These are phyloP conservation scores for Acanthamoeba quina DNA, from an alignment of 208 protist species.

Conservation along the genomic window DNA sequence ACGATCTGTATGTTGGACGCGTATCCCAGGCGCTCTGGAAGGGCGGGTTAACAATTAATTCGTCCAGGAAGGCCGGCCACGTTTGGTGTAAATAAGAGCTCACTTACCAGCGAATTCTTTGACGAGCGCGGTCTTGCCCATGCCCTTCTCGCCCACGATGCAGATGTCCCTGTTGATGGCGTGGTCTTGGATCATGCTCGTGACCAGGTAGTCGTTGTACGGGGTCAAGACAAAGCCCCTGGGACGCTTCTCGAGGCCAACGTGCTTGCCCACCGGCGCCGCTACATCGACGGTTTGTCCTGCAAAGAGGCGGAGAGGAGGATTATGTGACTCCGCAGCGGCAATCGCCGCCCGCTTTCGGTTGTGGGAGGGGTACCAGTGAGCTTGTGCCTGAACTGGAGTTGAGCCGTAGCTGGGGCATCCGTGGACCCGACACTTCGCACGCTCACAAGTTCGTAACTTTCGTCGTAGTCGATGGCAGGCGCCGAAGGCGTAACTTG, in stretches of 20 bases:
- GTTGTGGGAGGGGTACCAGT: neutral
- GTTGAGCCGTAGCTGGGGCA: neutral
- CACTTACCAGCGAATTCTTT: conserved; percentile 88
- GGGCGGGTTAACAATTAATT: too few species aligned
- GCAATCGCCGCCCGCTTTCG: neutral
- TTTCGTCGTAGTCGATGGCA: neutral
- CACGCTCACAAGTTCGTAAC: neutral
- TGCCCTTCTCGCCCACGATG: conserved; percentile 92
- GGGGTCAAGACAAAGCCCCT: conserved; percentile 22
- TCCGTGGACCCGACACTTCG: neutral
- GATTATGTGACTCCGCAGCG: neutral
- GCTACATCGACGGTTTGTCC: neutral
- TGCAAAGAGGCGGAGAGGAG: neutral
- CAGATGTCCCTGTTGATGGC: conserved; percentile 89
- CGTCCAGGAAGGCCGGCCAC: too few species aligned
- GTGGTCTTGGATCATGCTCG: conserved; percentile 84
- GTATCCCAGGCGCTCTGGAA: conserved; percentile 40
- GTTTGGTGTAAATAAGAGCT: conserved; percentile 36
- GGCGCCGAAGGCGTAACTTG: neutral
- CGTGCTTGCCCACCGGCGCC: neutral
- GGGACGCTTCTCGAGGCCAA: neutral
- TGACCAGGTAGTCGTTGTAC: conserved; percentile 57
- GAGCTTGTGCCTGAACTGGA: conserved; percentile 30
- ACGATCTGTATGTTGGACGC: conserved; percentile 76
- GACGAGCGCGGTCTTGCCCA: conserved; percentile 93